A percentile compares a stretch with the other conserved stretches of the same genome.
phyloP scores from a whole-genome alignment of 2,329 filamentous ascomycete species.

The Lasiodiplodia hormozganensis region DNA sequence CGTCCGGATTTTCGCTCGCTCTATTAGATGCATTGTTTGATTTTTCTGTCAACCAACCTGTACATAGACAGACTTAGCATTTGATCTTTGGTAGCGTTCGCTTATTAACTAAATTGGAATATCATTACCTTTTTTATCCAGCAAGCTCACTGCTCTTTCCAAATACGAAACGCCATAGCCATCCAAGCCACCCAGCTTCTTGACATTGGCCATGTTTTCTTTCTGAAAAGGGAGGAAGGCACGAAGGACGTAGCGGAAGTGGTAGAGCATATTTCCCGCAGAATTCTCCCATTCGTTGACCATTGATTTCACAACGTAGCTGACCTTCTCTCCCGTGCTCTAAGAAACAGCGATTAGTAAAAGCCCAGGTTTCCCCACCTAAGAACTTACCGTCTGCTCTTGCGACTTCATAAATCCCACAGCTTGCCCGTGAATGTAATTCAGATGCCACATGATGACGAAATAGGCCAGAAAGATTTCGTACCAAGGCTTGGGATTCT shows the following conservation, averaged over 20 bases:
- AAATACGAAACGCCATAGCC: background rate
- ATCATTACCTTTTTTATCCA: background rate
- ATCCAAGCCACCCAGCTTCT: background rate
- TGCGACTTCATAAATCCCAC: constrained; percentile 42
- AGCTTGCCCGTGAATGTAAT: constrained; percentile 44
- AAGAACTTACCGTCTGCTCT: background rate
- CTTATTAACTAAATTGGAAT: background rate
- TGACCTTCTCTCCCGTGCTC: background rate
- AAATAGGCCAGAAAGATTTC: constrained; percentile 45
- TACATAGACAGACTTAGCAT: too few species aligned
- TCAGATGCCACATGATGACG: constrained; percentile 46
- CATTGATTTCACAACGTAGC: constrained; percentile 31
- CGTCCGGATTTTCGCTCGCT: background rate
- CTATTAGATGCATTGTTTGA: background rate
- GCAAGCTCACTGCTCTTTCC: background rate
- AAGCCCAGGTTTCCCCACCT: too few species aligned
- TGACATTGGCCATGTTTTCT: constrained; percentile 28
- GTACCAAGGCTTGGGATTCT: constrained; percentile 47
- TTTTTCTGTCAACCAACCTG: background rate
- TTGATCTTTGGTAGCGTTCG: background rate
- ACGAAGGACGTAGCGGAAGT: constrained; percentile 43
- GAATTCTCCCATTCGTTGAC: constrained; percentile 46
- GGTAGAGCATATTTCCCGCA: constrained; percentile 41
- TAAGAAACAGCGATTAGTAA: background rate
- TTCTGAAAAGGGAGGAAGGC: constrained; percentile 44